Evolutionary conservation across 805 yeast genomes (phyloP), one percentile per base, ranked within the genome.

Genomic region (Suhomyces sp.): DNA sequence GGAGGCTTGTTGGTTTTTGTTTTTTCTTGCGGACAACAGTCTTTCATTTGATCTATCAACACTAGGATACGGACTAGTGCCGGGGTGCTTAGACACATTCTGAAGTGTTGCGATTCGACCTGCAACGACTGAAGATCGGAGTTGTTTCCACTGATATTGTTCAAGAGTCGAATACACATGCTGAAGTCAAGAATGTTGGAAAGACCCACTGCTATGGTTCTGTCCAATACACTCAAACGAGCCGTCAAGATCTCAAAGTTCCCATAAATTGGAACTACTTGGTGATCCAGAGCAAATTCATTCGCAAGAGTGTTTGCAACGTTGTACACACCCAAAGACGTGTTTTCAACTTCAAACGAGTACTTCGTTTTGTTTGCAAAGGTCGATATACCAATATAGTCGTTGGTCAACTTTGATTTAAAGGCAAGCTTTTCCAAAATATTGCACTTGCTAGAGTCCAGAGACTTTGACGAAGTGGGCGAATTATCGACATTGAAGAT

Each of bases 11-110:
- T 24, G 26, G 26, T 46, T 10, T 26, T 13, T 24, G 42, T 44
- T 6, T 27, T 19, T 7, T 19, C 24, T 38, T 17, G 22, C 6
- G 42, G 23, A 38, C 24, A 29, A 19, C 42, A 17, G 22, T 38
- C 17, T 19, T 38, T 17, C 23, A 51, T 26, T 35, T 33, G 5
- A 22, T n/a, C 33, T n/a, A 22, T 27, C 38, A 26, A 47, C 19
- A 23, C 31, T 3, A 81, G 49, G 1, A 79, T 41, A 46, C 72
- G 71, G 6, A 79, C 70, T 6, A 83, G 54, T 0, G 81, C 72
- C 7, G 72, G 70, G 0, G 90, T 83, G 49, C 84, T 82, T 35
- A 87, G 62, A 54, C 84, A 81, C 3, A 86, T 57, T 42, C 91
- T 74, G 49, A 83, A 82, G 60, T 80, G 79, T 5, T 82, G 77